These are phyloP conservation scores for Coemansia sp. DNA, from an alignment of 192 early-diverging fungal species.

Conservation along the genomic window DNA sequence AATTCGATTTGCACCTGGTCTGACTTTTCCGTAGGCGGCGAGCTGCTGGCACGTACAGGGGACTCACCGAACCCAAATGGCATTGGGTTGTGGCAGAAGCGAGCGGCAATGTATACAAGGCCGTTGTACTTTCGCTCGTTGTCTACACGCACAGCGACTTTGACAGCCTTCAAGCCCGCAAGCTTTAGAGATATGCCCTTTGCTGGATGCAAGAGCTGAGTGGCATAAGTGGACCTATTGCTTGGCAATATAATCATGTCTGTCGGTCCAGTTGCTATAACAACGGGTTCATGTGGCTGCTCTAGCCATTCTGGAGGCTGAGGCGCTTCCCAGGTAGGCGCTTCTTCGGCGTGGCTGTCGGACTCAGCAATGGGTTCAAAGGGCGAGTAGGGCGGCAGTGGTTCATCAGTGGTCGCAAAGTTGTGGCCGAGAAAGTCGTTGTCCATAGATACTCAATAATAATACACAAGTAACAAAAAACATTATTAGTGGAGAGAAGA, in stretches of 20 bases:
- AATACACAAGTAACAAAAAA: not conserved
- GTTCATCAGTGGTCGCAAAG: not conserved
- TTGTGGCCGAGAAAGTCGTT: not conserved
- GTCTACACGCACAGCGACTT: constrained; percentile 17
- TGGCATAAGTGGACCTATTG: not conserved
- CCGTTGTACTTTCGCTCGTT: constrained; percentile 3
- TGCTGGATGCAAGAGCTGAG: constrained; percentile 15
- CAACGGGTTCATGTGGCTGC: not conserved
- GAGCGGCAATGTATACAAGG: constrained; percentile 6
- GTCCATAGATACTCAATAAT: not conserved
- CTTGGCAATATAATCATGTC: not conserved
- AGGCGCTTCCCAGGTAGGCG: not conserved
- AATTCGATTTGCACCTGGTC: not conserved
- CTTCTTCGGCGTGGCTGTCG: not conserved
- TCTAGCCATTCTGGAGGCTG: not conserved
- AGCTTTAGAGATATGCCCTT: constrained; percentile 13
- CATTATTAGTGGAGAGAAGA: not conserved
- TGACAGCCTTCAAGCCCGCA: constrained; percentile 2
- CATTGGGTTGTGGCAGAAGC: not conserved
- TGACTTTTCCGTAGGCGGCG: not conserved
- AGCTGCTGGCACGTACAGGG: not conserved
- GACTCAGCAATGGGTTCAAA: constrained; percentile 6
- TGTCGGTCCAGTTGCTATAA: not conserved
- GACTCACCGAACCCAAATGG: not conserved
- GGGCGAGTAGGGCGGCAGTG: constrained; percentile 29